Percentiles rank a stretch among this genome's conserved stretches.
These are phyloP conservation scores for Candida oleophila DNA, from an alignment of 805 yeast species.

Conservation along the genomic window DNA sequence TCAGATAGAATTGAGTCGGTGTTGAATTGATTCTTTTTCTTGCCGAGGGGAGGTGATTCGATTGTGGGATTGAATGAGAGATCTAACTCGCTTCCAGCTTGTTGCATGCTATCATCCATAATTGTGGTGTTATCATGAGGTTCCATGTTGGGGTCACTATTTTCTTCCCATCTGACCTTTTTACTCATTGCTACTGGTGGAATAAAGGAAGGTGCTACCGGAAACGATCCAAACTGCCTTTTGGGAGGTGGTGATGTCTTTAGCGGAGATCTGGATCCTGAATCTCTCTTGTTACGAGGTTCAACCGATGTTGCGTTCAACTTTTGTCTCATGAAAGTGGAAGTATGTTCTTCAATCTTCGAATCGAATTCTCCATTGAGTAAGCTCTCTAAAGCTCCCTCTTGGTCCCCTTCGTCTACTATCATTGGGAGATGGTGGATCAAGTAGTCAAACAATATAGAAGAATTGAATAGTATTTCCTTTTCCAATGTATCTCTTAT, in stretches of 20 bases:
- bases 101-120: conserved; percentile 22
- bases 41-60: conserved; percentile 27
- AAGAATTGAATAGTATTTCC: conserved; percentile 55
- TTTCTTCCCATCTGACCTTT: conserved; percentile 49
- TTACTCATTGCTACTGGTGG: conserved; percentile 16
- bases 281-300: conserved; percentile 10
- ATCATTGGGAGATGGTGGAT: conserved; percentile 20
- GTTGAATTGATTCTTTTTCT: conserved; percentile 1
- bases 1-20: conserved; percentile 2
- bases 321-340: conserved; percentile 26
- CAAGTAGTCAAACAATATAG: conserved; percentile 53
- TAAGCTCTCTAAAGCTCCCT: conserved; percentile 17
- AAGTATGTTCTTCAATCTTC: conserved; percentile 28
- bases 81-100: conserved; percentile 26
- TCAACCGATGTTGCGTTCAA: conserved; percentile 12
- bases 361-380: conserved; percentile 36
- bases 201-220: conserved; percentile 1
- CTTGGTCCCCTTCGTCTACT: not conserved
- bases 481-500: conserved; percentile 50
- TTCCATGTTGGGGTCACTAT: conserved; percentile 35
- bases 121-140: conserved; percentile 24
- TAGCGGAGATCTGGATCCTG: conserved; percentile 23
- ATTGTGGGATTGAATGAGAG: conserved; percentile 26
- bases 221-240: conserved; percentile 7
- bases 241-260: conserved; percentile 16